A percentile compares a stretch with the other conserved stretches of the same genome.
These are phyloP conservation scores for Gryganskiella cystojenkinii DNA, from an alignment of 192 early-diverging fungal species.

Conservation along the genomic window DNA sequence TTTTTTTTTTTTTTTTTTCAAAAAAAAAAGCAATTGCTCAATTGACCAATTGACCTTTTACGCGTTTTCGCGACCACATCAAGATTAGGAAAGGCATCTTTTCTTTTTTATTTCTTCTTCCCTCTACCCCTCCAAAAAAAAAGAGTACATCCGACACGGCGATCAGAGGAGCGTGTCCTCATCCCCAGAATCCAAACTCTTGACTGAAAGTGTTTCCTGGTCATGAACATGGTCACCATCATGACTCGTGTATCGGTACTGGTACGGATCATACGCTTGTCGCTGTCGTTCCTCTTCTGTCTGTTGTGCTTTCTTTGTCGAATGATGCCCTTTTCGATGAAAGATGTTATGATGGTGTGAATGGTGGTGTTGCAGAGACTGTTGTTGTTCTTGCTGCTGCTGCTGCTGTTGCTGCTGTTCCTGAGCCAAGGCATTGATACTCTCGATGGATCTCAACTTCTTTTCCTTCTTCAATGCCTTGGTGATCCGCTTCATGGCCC, in stretches of 20 bases:
- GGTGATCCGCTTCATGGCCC: slow-evolving; percentile 31
- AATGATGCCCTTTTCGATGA: too few species aligned
- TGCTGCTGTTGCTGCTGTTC: background rate
- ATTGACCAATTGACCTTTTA: too few species aligned
- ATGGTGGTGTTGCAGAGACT: background rate
- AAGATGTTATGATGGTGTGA: too few species aligned
- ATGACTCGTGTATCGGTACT: slow-evolving; percentile 1
- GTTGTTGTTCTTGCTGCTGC: slow-evolving; percentile 2
- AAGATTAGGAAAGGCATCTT: too few species aligned
- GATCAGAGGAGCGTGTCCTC: background rate
- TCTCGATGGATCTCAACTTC: background rate
- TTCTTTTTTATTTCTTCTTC: background rate
- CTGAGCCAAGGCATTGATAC: too few species aligned
- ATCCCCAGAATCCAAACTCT: slow-evolving; percentile 19
- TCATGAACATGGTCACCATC: slow-evolving; percentile 3
- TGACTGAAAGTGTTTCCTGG: slow-evolving; percentile 26
- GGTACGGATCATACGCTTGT: background rate
- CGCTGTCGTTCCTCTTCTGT: background rate
- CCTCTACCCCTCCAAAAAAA: slow-evolving; percentile 4
- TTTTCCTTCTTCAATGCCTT: slow-evolving; percentile 12
- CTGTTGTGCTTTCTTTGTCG: too few species aligned
- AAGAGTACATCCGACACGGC: background rate
- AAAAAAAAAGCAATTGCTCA: too few species aligned
- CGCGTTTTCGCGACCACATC: too few species aligned
- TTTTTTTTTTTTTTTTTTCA: too few species aligned